Base-by-base conservation (phyloP, 164 flowering plant species). In the Macadamia tetraphylla region DNA sequence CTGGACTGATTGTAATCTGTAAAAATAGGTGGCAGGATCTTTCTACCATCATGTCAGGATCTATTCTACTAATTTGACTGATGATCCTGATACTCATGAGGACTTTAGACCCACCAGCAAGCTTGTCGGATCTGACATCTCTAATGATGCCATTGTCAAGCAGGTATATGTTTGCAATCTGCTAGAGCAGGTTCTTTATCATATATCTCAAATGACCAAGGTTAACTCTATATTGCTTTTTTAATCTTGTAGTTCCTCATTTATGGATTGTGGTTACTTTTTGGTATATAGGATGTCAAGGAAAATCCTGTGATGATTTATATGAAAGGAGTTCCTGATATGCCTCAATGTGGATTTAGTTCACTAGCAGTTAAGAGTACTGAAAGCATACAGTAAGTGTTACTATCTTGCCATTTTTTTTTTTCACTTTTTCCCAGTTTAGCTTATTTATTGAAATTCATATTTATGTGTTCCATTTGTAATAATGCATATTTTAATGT, bases 311-410 rank as follows among this genome's bases (percentile, higher is more conserved):
- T 91, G 46, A 89, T 94, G 91, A 74, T 94, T 63, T 94, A 91
- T 78, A 94, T 93, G 96, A 91, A 93, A 81, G 98, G 98, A 65
- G 85, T 84, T 62, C 98, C 96, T 67, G 90, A 88, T 3, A 64
- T 74, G 60, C 98, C 98, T 72, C 88, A 79, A 73, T 94, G 98
- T 73, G 96, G 98, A 46, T 94, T 91, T 75, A 91, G 96, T 73
- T 78, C 91, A 1, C 73, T 91, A 31, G 98, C 98, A 14, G 92
- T 94, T 60, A 84, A 84, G 89, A 81, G 94, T 94, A 17, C 67
- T 94, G 77, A 78, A 85, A 15, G 86, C 76, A 58, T 90, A 94
- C 60, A 77, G 98, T 94, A 80, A 77, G 88, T 79, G n/a, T 65
- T 42, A 46, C 40, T 2, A 35, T 5, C 5, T 2, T 35, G 15